phyloP scores from a whole-genome alignment of 495 filamentous ascomycete species.

The Parathielavia appendiculata region DNA sequence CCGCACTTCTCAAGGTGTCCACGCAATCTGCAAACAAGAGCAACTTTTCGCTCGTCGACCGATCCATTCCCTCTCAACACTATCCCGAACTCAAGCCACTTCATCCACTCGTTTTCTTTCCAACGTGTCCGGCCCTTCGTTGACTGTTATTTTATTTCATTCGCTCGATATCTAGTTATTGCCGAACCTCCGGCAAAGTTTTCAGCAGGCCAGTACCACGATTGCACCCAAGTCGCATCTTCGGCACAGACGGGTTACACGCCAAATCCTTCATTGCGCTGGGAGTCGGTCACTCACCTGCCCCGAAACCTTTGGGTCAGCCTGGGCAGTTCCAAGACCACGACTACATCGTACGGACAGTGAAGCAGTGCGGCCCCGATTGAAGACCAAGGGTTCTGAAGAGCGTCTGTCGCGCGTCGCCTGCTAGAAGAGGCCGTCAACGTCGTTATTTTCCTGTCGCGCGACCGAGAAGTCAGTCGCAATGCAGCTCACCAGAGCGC shows the following conservation, averaged over 20 bases:
- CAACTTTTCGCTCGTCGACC: slow-evolving; percentile 4
- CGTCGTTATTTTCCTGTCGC: not conserved
- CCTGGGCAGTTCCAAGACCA: not conserved
- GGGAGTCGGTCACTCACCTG: slow-evolving; percentile 4
- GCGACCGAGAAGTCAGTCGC: slow-evolving; percentile 12
- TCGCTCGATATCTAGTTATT: slow-evolving; percentile 1
- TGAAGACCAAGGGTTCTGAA: not conserved
- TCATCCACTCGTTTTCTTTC: slow-evolving; percentile 24
- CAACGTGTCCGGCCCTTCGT: slow-evolving; percentile 15
- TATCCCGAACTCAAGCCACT: slow-evolving; percentile 4
- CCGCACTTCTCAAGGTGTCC: not conserved
- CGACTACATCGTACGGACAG: not conserved
- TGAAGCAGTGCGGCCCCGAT: not conserved
- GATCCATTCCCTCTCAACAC: slow-evolving; percentile 8
- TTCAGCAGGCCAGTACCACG: not conserved
- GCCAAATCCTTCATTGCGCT: slow-evolving; percentile 14
- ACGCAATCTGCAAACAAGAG: slow-evolving; percentile 4
- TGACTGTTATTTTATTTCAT: slow-evolving; percentile 4
- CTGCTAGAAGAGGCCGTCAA: not conserved
- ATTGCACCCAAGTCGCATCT: not conserved
- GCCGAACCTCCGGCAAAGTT: not conserved
- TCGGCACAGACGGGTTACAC: slow-evolving; percentile 13
- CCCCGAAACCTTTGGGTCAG: slow-evolving; percentile 9
- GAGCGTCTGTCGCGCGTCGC: not conserved
- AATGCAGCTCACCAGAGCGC: slow-evolving; percentile 37